Conservation (phyloP, 2,329 filamentous ascomycete genomes). For the Aspergillus calidoustus region DNA sequence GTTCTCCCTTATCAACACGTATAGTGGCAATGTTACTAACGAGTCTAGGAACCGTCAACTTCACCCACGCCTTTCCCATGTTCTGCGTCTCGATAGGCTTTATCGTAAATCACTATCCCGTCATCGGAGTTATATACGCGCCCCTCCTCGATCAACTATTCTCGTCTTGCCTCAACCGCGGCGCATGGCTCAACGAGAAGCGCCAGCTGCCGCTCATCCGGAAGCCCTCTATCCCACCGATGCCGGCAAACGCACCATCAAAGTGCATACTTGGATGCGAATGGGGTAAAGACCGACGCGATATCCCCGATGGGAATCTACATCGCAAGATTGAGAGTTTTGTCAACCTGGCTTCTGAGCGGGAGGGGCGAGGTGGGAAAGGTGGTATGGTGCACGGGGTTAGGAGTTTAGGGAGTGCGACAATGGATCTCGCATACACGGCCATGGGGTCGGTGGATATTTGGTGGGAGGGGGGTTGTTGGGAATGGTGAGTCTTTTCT, state of each 20-base stretch:
- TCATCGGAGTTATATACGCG: slow-evolving; percentile 74
- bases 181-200: slow-evolving; percentile 71
- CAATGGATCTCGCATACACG: slow-evolving; percentile 73
- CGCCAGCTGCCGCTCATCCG: slow-evolving; percentile 66
- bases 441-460: slow-evolving; percentile 78
- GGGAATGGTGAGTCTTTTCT: slow-evolving; percentile 67
- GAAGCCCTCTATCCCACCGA: slow-evolving; percentile 62
- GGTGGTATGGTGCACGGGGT: slow-evolving; percentile 82
- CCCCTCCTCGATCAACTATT: slow-evolving; percentile 73
- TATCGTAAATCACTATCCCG: slow-evolving; percentile 61
- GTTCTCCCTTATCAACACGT: background rate
- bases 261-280: slow-evolving; percentile 76
- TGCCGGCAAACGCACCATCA: slow-evolving; percentile 67
- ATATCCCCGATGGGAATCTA: slow-evolving; percentile 69
- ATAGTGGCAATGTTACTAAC: background rate
- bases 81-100: slow-evolving; percentile 80
- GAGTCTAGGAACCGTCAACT: slow-evolving; percentile 70
- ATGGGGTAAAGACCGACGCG: slow-evolving; percentile 78
- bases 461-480: slow-evolving; percentile 82
- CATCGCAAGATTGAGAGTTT: slow-evolving; percentile 75
- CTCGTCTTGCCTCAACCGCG: slow-evolving; percentile 67
- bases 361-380: slow-evolving; percentile 64
- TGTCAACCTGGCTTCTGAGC: slow-evolving; percentile 73
- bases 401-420: slow-evolving; percentile 73
- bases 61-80: slow-evolving; percentile 79